Evolutionary conservation across 2,329 filamentous ascomycete species (phyloP).

Genomic region (Cercospora sesami): DNA sequence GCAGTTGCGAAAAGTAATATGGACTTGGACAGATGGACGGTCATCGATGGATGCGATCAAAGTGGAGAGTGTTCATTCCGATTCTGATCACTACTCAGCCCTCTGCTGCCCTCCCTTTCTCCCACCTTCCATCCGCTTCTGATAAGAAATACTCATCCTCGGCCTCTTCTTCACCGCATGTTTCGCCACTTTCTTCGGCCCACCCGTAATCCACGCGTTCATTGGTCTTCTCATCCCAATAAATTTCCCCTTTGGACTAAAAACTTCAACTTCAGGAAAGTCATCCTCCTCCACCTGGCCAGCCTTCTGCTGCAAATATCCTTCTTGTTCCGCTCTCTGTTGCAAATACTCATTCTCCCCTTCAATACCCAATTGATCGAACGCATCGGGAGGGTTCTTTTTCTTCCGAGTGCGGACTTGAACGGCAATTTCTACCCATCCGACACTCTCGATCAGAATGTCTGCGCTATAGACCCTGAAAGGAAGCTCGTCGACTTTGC

Average conservation of each 20-base stretch:
- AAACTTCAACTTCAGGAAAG: slow-evolving; percentile 75
- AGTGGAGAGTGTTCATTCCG: neutral
- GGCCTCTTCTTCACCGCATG: slow-evolving; percentile 59
- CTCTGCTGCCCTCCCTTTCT: slow-evolving; percentile 41
- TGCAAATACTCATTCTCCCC: neutral
- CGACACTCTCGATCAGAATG: slow-evolving; percentile 85
- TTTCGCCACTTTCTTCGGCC: slow-evolving; percentile 55
- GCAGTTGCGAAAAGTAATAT: neutral
- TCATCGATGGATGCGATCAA: neutral
- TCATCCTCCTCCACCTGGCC: slow-evolving; percentile 22
- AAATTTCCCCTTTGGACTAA: slow-evolving; percentile 79
- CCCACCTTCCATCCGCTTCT: slow-evolving; percentile 40
- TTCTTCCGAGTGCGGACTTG: slow-evolving; percentile 63
- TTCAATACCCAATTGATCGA: slow-evolving; percentile 22
- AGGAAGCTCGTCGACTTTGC: slow-evolving; percentile 68
- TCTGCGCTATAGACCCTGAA: slow-evolving; percentile 80
- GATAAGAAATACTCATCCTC: slow-evolving; percentile 60
- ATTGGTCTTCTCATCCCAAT: slow-evolving; percentile 67
- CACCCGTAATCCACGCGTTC: slow-evolving; percentile 65
- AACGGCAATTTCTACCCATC: slow-evolving; percentile 85
- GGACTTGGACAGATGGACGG: neutral
- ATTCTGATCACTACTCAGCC: neutral
- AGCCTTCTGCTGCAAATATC: neutral
- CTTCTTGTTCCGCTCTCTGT: neutral
- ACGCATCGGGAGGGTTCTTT: slow-evolving; percentile 26